These are phyloP conservation scores for Cordyceps tenuipes DNA, from an alignment of 2,329 filamentous ascomycete species.

Conservation along the genomic window DNA sequence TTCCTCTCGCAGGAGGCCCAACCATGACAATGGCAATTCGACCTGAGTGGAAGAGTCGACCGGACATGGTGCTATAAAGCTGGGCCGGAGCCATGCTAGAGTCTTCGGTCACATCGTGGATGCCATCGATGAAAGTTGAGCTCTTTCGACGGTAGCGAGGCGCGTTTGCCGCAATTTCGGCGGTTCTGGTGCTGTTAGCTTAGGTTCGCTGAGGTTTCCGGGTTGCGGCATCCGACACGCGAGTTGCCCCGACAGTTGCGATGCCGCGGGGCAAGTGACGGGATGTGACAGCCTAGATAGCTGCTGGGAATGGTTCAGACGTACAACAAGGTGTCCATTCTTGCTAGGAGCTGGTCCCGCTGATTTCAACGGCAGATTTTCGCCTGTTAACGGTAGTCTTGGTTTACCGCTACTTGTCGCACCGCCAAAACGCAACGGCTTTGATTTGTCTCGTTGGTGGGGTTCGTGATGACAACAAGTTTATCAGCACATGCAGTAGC, in stretches of 20 bases:
- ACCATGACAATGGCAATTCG: conserved; percentile 97
- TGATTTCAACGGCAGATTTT: background rate
- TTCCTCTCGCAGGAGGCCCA: conserved; percentile 86
- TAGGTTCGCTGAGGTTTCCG: background rate
- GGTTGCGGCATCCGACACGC: conserved; percentile 1
- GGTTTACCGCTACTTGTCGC: conserved; percentile 1
- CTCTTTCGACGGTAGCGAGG: conserved; percentile 86
- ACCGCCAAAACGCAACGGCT: background rate
- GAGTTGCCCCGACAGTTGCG: conserved; percentile 1
- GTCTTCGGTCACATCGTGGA: conserved; percentile 84
- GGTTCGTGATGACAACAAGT: conserved; percentile 6
- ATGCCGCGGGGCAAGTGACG: background rate
- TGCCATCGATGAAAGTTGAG: conserved; percentile 93
- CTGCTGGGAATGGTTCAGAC: conserved; percentile 5
- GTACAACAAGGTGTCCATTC: conserved; percentile 26
- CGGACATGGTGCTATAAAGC: conserved; percentile 96
- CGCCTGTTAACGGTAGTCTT: background rate
- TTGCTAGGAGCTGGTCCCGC: background rate
- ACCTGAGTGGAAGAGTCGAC: conserved; percentile 91
- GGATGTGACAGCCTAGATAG: background rate
- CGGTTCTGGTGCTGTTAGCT: conserved; percentile 53
- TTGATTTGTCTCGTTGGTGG: background rate
- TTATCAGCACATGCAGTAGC: background rate
- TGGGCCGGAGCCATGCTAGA: conserved; percentile 83
- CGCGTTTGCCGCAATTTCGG: conserved; percentile 84